These are phyloP conservation scores for Trichopus zeylanicus DNA, from an alignment of 116 monocot species.

Conservation along the genomic window DNA sequence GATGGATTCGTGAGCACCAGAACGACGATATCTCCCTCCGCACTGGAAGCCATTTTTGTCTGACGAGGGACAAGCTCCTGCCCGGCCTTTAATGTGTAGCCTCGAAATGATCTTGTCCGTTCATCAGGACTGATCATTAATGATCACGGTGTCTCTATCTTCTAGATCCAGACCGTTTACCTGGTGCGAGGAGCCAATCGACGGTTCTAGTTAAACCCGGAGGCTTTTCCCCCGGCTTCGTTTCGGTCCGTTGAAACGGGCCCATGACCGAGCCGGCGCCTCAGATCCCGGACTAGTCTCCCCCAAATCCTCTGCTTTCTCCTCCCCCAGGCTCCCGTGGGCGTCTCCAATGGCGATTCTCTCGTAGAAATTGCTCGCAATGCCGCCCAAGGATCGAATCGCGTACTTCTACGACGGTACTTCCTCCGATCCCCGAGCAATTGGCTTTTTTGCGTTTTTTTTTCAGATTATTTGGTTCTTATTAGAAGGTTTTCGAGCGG, in stretches of 20 bases:
- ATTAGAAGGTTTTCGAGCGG: not conserved
- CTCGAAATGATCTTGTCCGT: too few species aligned
- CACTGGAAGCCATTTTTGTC: constrained; percentile 16
- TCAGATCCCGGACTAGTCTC: too few species aligned
- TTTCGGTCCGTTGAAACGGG: too few species aligned
- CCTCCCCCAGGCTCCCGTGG: not conserved
- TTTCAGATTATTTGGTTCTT: not conserved
- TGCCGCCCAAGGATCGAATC: constrained; percentile 41
- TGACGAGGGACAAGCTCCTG: too few species aligned
- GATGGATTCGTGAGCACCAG: constrained; percentile 25
- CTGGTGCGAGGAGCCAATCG: too few species aligned
- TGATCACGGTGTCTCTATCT: too few species aligned
- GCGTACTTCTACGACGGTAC: constrained; percentile 47
- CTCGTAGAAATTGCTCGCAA: not conserved
- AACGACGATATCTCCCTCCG: constrained; percentile 19
- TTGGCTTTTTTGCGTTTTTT: not conserved
- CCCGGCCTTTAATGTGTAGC: too few species aligned
- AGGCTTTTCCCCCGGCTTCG: too few species aligned
- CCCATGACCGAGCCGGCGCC: too few species aligned
- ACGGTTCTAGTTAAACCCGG: too few species aligned
- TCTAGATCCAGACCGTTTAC: too few species aligned
- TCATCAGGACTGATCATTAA: too few species aligned
- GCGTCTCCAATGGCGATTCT: not conserved
- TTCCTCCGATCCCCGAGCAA: not conserved
- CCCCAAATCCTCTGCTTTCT: not conserved